Conservation (phyloP, 2,329 filamentous ascomycete genomes). For the Colletotrichum higginsianum region DNA sequence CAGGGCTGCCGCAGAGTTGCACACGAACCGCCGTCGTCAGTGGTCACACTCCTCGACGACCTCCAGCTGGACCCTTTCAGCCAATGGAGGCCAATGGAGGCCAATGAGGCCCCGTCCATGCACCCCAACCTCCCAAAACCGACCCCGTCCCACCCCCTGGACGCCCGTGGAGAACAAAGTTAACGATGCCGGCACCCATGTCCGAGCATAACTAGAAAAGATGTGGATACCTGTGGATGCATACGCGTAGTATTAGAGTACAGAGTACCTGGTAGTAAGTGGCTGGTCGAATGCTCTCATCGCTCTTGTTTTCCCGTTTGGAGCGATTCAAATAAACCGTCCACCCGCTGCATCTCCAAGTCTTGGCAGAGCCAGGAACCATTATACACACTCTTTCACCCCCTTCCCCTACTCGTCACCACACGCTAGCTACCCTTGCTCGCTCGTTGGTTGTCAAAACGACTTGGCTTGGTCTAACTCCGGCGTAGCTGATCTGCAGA, state of each 20-base stretch:
- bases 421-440: slow-evolving; percentile 11
- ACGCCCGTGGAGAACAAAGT: slow-evolving; percentile 29
- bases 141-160: slow-evolving; percentile 21
- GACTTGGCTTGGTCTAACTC: not conserved
- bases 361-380: slow-evolving; percentile 22
- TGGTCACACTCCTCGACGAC: slow-evolving; percentile 18
- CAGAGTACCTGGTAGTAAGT: too few relatives aligned
- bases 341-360: slow-evolving; percentile 5
- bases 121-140: slow-evolving; percentile 10
- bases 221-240: not conserved
- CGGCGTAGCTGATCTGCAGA: slow-evolving; percentile 39
- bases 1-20: slow-evolving; percentile 39
- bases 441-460: not conserved
- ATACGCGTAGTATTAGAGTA: too few relatives aligned
- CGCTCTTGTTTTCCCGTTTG: not conserved
- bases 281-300: not conserved
- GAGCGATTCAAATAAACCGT: slow-evolving; percentile 37
- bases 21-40: slow-evolving; percentile 19
- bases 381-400: not conserved
- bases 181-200: slow-evolving; percentile 22
- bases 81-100: not conserved
- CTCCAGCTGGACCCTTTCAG: slow-evolving; percentile 2
- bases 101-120: not conserved
- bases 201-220: slow-evolving; percentile 17
- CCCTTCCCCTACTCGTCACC: not conserved